Base-by-base conservation (phyloP, 768 basidiomycete genomes). In the Cystoderma amianthinum region DNA sequence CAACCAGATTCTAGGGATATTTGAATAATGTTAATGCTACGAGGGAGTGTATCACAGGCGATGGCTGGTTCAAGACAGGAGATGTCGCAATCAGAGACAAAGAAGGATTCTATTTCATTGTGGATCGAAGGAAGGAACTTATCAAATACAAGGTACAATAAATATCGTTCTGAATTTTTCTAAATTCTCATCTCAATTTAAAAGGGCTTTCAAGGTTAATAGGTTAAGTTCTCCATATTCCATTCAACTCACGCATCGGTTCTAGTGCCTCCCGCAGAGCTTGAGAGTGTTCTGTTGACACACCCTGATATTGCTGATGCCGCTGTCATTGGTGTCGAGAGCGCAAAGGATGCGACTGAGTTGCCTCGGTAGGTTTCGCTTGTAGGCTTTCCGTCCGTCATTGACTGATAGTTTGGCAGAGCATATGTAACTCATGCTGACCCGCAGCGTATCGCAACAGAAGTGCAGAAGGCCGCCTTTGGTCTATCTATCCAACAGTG, bases 1-100 rank as follows among this genome's bases (percentile, higher is more conserved):
- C 3, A 4, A 20, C 38, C 16, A 28, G 22, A 18, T 16, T 18
- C 1, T 19, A 74, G 72, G 84, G 83, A 2, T 85, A 86, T 53
- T 57, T 77, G 48, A 72, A 72, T 46, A 82, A 87, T 43, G 58
- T 61, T 1, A 57, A 60, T n/a, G 80, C 83, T 1, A 86, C 82
- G 2, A 50, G 54, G 15, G 62, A 69, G 16, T 58, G 76, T 1
- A 74, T 85, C 48, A 80, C 77, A 0, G 48, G 58, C 0, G 77
- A 80, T 30, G 71, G 76, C 2, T 88, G 82, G 81, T 74, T 82
- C 58, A 80, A 76, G 64, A 85, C 85, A 1, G 83, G 85, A 0
- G 85, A 88, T 52, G 65, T 87, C 15, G 72, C 67, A 2, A 45
- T 69, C 13, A 55, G 68, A 11, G 78, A 83, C 44, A 51, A 56